Evolutionary conservation across 495 filamentous ascomycete genomes (phyloP).

Genomic region (Cercophora scortea): DNA sequence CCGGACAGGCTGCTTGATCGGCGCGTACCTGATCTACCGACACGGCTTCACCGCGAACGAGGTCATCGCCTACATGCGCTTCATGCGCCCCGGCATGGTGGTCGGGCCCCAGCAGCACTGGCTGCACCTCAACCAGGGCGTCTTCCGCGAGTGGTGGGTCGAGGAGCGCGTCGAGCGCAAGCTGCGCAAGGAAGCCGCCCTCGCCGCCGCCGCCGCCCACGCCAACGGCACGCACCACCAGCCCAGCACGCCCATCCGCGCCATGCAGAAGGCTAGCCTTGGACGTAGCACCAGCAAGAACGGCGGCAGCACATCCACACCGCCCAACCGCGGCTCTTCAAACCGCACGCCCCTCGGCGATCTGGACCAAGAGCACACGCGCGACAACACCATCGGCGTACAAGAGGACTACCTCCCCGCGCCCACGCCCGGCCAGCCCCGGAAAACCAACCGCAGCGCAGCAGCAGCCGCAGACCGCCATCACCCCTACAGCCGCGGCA

Average conservation of each 20-base stretch:
- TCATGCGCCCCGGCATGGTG: conserved; percentile 99
- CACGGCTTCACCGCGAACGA: conserved; percentile 99
- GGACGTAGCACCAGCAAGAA: conserved; percentile 45
- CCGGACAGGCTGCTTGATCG: conserved; percentile 90
- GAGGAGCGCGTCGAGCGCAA: conserved; percentile 72
- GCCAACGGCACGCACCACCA: conserved; percentile 37
- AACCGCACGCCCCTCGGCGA: conserved; percentile 82
- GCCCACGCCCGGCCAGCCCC: conserved; percentile 90
- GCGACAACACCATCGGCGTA: conserved; percentile 39
- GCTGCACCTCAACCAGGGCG: conserved; percentile 93
- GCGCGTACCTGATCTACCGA: conserved; percentile 94
- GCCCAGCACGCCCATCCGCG: conserved; percentile 69
- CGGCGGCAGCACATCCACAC: conserved; percentile 57
- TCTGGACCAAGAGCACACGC: conserved; percentile 68
- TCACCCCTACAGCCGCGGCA: conserved; percentile 42
- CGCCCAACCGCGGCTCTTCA: conserved; percentile 65
- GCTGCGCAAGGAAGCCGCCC: conserved; percentile 39
- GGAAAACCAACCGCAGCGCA: conserved; percentile 59
- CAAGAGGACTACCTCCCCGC: conserved; percentile 84
- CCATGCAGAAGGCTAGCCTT: conserved; percentile 48
- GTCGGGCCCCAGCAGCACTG: conserved; percentile 99
- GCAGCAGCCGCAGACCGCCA: conserved; percentile 35
- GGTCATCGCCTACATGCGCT: conserved; percentile 97
- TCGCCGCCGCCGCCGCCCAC: conserved; percentile 34
- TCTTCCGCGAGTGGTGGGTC: conserved; percentile 97